Conservation (phyloP, 169 alveolate species). For the Eimeria falciformis region DNA sequence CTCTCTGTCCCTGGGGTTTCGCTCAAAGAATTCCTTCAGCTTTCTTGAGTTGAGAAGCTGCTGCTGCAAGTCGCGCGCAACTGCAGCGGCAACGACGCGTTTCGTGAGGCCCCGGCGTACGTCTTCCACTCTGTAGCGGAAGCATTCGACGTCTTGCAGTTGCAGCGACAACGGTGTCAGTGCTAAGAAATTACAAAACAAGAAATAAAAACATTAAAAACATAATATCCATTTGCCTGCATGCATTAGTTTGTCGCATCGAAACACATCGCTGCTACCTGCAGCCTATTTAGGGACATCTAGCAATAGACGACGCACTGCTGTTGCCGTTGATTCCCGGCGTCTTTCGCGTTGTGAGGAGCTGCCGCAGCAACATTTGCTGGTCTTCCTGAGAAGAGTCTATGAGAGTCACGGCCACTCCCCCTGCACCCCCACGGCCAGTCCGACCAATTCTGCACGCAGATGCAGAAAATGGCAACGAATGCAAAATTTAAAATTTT, state of each 20-base stretch:
- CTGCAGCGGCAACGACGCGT: constrained; percentile 59
- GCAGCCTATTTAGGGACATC: background rate
- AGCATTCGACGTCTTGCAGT: constrained; percentile 73
- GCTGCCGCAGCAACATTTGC: constrained; percentile 54
- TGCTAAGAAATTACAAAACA: background rate
- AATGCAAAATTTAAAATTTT: background rate
- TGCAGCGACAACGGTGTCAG: constrained; percentile 66
- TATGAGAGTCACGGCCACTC: constrained; percentile 78
- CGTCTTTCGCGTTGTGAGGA: constrained; percentile 5
- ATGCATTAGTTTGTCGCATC: background rate
- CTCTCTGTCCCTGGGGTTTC: constrained; percentile 79
- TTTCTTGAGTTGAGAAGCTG: constrained; percentile 75
- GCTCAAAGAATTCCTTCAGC: constrained; percentile 70
- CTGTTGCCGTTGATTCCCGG: background rate
- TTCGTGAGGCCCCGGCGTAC: constrained; percentile 80
- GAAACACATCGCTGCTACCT: background rate
- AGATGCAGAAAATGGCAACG: background rate
- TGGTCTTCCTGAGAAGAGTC: constrained; percentile 56
- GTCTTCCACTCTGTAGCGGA: constrained; percentile 82
- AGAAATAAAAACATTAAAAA: background rate
- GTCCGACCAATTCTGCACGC: constrained; percentile 79
- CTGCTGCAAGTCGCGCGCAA: constrained; percentile 76
- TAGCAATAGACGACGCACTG: background rate
- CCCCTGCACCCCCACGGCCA: constrained; percentile 80
- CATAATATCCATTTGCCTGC: too few relatives aligned